Percentiles rank a stretch among this genome's conserved stretches.
Conservation (phyloP, 1,284 basidiomycete species). For the Anthracocystis walkeri region DNA sequence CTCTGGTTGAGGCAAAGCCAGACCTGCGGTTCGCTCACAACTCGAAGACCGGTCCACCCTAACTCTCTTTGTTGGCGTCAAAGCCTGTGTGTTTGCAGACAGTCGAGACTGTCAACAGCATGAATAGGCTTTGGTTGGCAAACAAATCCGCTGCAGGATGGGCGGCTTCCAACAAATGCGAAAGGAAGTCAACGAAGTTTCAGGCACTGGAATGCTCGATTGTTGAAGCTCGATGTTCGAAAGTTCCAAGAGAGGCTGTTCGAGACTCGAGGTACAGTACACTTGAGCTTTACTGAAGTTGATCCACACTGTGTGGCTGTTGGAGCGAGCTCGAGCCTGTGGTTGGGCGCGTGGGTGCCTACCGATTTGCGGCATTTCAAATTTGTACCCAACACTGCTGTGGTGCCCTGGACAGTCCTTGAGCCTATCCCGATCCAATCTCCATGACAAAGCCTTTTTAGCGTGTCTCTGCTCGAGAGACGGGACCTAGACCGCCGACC, state of each 20-base stretch:
- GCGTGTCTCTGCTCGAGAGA: neutral
- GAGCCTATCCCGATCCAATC: neutral
- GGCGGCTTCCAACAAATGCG: too few relatives aligned
- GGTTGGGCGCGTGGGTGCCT: neutral
- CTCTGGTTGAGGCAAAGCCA: too few relatives aligned
- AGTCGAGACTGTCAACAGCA: neutral
- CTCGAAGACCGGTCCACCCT: too few relatives aligned
- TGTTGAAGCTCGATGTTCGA: neutral
- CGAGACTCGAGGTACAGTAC: too few relatives aligned
- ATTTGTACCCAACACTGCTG: neutral
- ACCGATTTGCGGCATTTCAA: neutral
- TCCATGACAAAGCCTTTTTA: neutral
- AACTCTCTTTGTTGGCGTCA: too few relatives aligned
- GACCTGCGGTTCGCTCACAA: too few relatives aligned
- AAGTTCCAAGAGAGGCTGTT: neutral
- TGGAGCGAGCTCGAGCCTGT: too few relatives aligned
- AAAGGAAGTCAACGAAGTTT: neutral
- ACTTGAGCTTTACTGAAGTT: too few relatives aligned
- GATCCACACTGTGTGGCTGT: too few relatives aligned
- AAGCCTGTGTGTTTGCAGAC: too few relatives aligned
- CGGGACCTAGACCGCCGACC: conserved; percentile 6
- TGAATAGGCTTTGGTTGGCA: neutral
- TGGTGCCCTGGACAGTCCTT: neutral
- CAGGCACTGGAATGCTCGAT: conserved; percentile 3
- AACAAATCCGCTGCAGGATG: neutral